Evolutionary conservation across 495 filamentous ascomycete species (phyloP), one percentile per base, ranked within the genome.

Genomic region (Penicillium atrosanguineum): DNA sequence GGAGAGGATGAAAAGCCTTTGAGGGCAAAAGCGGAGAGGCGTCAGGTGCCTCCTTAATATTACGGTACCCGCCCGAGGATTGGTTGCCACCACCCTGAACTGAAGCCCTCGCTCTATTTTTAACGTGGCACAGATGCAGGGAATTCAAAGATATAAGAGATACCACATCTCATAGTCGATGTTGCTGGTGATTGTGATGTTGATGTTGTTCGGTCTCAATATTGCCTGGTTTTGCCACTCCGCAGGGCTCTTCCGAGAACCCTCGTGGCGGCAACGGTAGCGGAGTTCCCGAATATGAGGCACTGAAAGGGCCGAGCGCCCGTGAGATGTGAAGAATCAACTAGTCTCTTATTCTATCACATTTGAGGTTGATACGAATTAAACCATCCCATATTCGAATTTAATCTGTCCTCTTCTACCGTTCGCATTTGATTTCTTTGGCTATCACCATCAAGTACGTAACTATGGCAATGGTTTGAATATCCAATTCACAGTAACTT

Each of bases 21-120:
- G 56, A 60, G 53, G 56, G 60, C 57, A 56, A 65, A 67, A 67
- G 64, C 64, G 64, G 64, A 67, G 64, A 67, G 60, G 61, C 59
- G 64, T 67, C 64, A 67, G 61, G 64, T 67, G 61, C 59, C 64
- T 67, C 64, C 64, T 64, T 62, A 67, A 67, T 67, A 67, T 64
- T 67, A 64, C 58, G 46, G 56, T 48, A 62, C 52, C 61, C 56
- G 52, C 53, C 61, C 56, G 49, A 62, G 49, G 46, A 47, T 40
- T 60, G 56, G 51, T 52, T 59, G 54, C 61, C 60, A 61, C 61
- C 61, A 67, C 64, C 49, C 52, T 51, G 25, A 53, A 59, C 42
- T 48, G 34, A 46, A 18, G 11, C 38, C 8, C 28, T 54, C 39
- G 31, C 48, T 48, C 48, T 59, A 59, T 55, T 59, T 62, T 53